Base-by-base conservation (phyloP, 176 grass and related monocot species). In the Bothriochloa decipiens region DNA sequence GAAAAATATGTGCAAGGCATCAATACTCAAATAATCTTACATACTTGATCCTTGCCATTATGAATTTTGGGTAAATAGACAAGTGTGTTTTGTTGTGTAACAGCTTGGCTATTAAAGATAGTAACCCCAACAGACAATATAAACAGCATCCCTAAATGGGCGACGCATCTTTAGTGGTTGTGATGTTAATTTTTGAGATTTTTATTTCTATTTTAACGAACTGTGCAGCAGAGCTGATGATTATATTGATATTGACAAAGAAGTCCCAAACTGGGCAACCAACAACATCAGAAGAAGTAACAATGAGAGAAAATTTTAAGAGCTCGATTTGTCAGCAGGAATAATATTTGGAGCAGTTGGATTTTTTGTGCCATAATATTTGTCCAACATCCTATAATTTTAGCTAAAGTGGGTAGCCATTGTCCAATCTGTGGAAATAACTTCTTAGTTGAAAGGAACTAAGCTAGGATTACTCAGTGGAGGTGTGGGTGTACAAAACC, bases 351-450 rank as follows among this genome's bases (percentile, higher is more conserved):
- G 17, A 70, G 36, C 7, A 39, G 35, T 13, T 36, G 10, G 45
- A 2, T 60, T 35, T 7, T 60, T 23, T 60, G 35, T 46, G 68
- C 87, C 79, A 49, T 13, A 78, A 74, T 25, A 66, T 88, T 79
- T 79, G 3, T 28, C 33, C 8, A 58, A 65, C 15, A 65, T 46
- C 39, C 15, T 79, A 27, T 65, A 79, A 79, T 20, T 79, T 46
- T 29, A 15, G 15, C 10, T 47, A 8, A 66, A 79, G 28, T 26
- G 28, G 28, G 28, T 36, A 36, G 9, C 73, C 16, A 75, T 6
- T 75, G 28, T 36, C 3, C 28, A 36, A 29, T 28, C 22, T 36
- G 5, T 15, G 18, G 53, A 77, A 77, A 39, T 61, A 23, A 26
- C 75, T 41, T 33, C 22, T 11, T 60, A 62, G 12, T 40, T 23